Evolutionary conservation across 2,329 filamentous ascomycete genomes (phyloP), one percentile per base, ranked within the genome.

Genomic region (Epichloe elymi): DNA sequence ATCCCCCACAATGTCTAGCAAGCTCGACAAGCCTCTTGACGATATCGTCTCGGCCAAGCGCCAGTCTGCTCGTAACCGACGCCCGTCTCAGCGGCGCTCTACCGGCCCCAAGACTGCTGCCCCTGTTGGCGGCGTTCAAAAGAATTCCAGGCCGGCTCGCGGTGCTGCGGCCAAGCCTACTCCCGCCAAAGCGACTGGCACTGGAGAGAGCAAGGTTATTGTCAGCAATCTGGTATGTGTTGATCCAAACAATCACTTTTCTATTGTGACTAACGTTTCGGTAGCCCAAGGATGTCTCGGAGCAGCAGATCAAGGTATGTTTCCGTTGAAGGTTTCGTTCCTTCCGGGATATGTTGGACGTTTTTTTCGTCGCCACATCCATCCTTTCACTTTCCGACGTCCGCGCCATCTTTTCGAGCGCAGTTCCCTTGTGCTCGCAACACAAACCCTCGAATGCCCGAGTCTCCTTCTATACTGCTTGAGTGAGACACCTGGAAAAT

Each of bases 271-370:
- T 42, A 47, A 51, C 43, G 10, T 10, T 14, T 43, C 20, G 15
- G 26, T 30, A 97, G 88, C 93, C 93, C 69, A 83, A 85, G 76
- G 93, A 98, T 82, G 89, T 98, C 71, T 88, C 83, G 74, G 91
- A 97, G 80, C 76, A 75, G 75, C 88, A 94, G 83, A 94, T 98
- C 76, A 97, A 98, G 93, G 93, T 98, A 98, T 94, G 93, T 98
- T 89, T 86, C 89, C 83, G 77, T 80, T 85, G 76, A 84, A 83
- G 83, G 80, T 65, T 70, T 73, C 67, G 70, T 65, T 71, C 75
- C 81, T 75, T 78, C 77, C 68, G 80, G 82, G 80, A 77, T 83
- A 82, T 78, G 73, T 78, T 85, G 81, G 82, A 79, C 80, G 74
- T 70, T 60, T 66, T 63, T 54, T 67, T 65, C 61, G 60, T 68